These are phyloP conservation scores for Yamadazyma spencermartinsiae DNA, from an alignment of 1,139 yeast genomes.

Conservation along the genomic window DNA sequence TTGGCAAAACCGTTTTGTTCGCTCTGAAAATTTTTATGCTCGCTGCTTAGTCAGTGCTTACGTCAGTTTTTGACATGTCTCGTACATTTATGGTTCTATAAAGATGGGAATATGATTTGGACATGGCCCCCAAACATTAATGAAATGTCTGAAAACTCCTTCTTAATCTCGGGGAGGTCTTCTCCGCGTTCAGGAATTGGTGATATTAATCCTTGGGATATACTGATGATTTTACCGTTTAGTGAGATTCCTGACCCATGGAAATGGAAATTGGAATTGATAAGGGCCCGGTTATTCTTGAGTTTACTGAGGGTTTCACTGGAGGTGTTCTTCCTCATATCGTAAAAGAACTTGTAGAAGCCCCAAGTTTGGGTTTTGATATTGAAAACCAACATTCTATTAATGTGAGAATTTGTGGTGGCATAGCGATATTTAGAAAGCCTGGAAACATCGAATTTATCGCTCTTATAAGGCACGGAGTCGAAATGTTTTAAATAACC, in stretches of 20 bases:
- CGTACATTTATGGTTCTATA: slow-evolving; percentile 4
- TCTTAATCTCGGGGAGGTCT: slow-evolving; percentile 23
- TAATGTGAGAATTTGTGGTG: slow-evolving; percentile 28
- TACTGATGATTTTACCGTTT: slow-evolving; percentile 37
- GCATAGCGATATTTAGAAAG: slow-evolving; percentile 32
- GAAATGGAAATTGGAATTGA: slow-evolving; percentile 32
- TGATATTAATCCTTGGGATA: slow-evolving; percentile 39
- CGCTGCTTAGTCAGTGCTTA: neutral
- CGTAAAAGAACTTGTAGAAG: slow-evolving; percentile 37
- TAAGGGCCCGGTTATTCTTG: slow-evolving; percentile 22
- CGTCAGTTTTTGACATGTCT: neutral
- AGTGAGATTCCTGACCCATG: slow-evolving; percentile 37
- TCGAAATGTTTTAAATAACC: slow-evolving; percentile 39
- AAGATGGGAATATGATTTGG: slow-evolving; percentile 38
- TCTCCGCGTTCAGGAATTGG: slow-evolving; percentile 33
- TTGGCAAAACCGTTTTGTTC: slow-evolving; percentile 47
- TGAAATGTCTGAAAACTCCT: slow-evolving; percentile 22
- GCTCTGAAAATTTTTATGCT: slow-evolving; percentile 1
- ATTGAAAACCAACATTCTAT: slow-evolving; percentile 39
- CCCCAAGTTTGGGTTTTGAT: slow-evolving; percentile 47
- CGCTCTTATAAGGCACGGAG: slow-evolving; percentile 27
- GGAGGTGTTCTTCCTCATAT: slow-evolving; percentile 27
- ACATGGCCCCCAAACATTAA: slow-evolving; percentile 40
- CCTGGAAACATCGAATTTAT: slow-evolving; percentile 39
- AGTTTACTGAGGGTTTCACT: slow-evolving; percentile 25